phyloP scores from a whole-genome alignment of 805 yeast genomes.

The Blastobotrys americana region DNA sequence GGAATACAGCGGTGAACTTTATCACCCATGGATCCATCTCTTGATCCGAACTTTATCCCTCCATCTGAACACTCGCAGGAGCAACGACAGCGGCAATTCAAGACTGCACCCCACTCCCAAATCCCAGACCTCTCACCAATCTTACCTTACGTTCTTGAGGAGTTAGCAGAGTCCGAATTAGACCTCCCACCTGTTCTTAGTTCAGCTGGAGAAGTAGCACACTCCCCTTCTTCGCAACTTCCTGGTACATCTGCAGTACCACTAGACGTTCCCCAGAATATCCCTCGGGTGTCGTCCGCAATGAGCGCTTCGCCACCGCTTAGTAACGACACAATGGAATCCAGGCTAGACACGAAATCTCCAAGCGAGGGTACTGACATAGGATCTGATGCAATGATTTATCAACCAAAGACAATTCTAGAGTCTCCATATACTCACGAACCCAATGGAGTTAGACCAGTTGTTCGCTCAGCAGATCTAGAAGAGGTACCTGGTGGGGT shows the following conservation, averaged over 20 bases:
- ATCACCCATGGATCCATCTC: constrained; percentile 88
- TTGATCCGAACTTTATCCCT: constrained; percentile 84
- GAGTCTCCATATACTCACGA: constrained; percentile 11
- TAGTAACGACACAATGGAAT: constrained; percentile 2
- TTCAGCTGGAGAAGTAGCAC: neutral
- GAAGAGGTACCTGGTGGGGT: constrained; percentile 97
- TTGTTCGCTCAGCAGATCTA: constrained; percentile 72
- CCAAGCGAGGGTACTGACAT: neutral
- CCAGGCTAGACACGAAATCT: neutral
- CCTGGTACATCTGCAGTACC: neutral
- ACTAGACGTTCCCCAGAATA: constrained; percentile 1
- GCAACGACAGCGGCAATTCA: constrained; percentile 20
- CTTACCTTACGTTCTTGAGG: constrained; percentile 72
- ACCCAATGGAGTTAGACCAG: constrained; percentile 15
- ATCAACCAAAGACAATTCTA: neutral
- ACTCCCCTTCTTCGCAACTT: neutral
- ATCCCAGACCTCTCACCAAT: constrained; percentile 67
- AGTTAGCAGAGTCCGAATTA: constrained; percentile 42
- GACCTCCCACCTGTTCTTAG: constrained; percentile 2
- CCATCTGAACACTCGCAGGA: constrained; percentile 58
- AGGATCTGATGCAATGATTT: neutral
- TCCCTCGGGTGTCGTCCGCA: constrained; percentile 14
- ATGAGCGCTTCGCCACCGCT: constrained; percentile 15
- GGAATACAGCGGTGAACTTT: too few species aligned
- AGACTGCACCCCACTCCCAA: constrained; percentile 23